phyloP scores from a whole-genome alignment of 176 grass and related monocot genomes.

The Triticum urartu region DNA sequence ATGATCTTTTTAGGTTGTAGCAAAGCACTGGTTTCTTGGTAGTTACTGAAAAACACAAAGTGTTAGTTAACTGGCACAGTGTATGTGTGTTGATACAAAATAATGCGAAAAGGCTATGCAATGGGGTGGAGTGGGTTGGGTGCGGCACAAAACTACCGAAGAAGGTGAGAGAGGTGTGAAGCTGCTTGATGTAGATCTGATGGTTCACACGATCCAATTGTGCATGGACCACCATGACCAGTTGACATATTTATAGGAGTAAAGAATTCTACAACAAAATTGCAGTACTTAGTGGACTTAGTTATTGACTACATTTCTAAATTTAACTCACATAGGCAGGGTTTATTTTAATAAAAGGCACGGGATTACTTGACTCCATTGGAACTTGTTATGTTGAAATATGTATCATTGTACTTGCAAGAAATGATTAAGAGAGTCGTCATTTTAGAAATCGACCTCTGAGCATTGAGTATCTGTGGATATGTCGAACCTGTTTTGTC shows the following conservation, averaged over 20 bases:
- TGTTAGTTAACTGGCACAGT: background rate
- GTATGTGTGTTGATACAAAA: background rate
- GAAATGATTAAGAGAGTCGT: background rate
- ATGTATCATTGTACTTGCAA: background rate
- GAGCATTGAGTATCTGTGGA: background rate
- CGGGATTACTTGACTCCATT: background rate
- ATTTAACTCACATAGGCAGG: constrained; percentile 1
- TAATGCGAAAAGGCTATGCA: background rate
- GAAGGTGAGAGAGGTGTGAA: background rate
- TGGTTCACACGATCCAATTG: background rate
- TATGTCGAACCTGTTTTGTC: constrained; percentile 1
- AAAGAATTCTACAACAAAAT: background rate
- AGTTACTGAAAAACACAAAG: background rate
- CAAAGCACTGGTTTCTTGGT: background rate
- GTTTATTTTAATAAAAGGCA: background rate
- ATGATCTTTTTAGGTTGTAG: background rate
- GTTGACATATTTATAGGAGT: background rate
- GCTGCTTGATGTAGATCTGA: background rate
- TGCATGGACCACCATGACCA: background rate
- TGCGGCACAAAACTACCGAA: background rate
- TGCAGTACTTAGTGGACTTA: background rate
- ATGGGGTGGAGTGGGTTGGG: background rate
- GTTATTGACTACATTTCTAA: constrained; percentile 7
- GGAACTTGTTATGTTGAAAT: constrained; percentile 13
- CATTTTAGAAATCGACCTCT: background rate